These are phyloP conservation scores for Rhodotorula graminis DNA, from an alignment of 768 basidiomycete species.

Conservation along the genomic window DNA sequence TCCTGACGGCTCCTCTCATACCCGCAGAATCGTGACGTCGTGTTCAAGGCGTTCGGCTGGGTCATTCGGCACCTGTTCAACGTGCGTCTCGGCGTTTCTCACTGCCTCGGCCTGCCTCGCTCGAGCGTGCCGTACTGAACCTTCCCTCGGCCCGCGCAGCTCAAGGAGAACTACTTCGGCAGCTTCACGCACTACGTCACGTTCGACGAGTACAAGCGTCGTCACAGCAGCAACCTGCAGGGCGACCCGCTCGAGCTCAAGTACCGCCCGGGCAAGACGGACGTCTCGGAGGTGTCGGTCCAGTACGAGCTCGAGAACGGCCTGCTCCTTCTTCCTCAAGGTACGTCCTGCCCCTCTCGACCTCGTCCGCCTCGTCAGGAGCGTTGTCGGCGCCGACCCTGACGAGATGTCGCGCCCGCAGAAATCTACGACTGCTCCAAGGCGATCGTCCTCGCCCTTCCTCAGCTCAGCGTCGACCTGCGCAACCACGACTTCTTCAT, in stretches of 20 bases:
- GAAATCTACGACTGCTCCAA: constrained; percentile 47
- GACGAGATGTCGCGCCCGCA: constrained; percentile 48
- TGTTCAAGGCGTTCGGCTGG: constrained; percentile 78
- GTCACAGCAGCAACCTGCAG: constrained; percentile 57
- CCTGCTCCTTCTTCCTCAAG: constrained; percentile 18
- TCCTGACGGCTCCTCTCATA: neutral
- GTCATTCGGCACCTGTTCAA: constrained; percentile 81
- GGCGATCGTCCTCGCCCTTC: constrained; percentile 56
- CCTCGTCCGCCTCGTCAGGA: neutral
- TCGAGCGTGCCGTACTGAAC: too few species aligned
- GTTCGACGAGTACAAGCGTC: constrained; percentile 74
- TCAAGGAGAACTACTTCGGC: constrained; percentile 81
- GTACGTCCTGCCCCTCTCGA: neutral
- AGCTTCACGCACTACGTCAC: constrained; percentile 89
- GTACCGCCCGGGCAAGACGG: constrained; percentile 80
- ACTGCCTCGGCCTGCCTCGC: neutral
- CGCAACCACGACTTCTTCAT: constrained; percentile 81
- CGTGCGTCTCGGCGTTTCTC: constrained; percentile 50
- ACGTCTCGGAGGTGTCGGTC: constrained; percentile 72
- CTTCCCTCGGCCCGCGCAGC: neutral
- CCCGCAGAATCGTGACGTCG: constrained; percentile 54
- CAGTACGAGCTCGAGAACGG: constrained; percentile 41
- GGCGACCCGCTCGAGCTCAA: constrained; percentile 79
- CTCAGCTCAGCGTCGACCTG: constrained; percentile 69
- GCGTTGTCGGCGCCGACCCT: too few species aligned